Percentiles rank a stretch among this genome's conserved stretches.
These are phyloP conservation scores for Athelia psychrophila DNA, from an alignment of 1,284 basidiomycete species.

Conservation along the genomic window DNA sequence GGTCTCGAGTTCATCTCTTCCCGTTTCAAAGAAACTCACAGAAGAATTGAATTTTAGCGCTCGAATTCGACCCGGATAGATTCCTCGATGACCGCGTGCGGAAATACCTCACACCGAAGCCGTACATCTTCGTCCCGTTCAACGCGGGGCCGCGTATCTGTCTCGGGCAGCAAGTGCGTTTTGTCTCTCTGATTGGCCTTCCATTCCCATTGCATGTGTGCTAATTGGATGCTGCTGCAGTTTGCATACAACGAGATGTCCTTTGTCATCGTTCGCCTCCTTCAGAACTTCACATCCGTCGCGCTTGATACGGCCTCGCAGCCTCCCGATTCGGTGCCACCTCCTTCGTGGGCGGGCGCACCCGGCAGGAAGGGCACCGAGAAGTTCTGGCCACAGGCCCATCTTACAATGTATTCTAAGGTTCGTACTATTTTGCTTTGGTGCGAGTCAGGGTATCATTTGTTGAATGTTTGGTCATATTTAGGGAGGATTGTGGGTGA, in stretches of 20 bases:
- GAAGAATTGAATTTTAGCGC: conserved; percentile 15
- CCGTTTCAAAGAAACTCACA: background rate
- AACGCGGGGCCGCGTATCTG: conserved; percentile 28
- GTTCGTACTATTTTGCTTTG: too few relatives aligned
- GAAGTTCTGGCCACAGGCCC: conserved; percentile 46
- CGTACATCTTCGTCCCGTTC: conserved; percentile 35
- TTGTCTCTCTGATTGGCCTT: background rate
- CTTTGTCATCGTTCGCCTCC: conserved; percentile 36
- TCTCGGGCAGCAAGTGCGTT: conserved; percentile 22
- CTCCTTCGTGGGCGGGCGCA: conserved; percentile 39
- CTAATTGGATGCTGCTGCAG: conserved; percentile 18
- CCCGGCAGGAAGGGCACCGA: conserved; percentile 44
- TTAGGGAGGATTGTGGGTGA: too few relatives aligned
- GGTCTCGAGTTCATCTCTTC: background rate
- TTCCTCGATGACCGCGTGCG: conserved; percentile 36
- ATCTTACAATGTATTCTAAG: conserved; percentile 50
- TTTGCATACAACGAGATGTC: conserved; percentile 43
- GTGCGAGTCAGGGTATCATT: too few relatives aligned
- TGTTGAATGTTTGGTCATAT: too few relatives aligned
- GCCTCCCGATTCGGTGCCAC: conserved; percentile 41
- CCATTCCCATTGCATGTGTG: too few relatives aligned
- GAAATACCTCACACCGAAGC: conserved; percentile 33
- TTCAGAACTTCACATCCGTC: conserved; percentile 34
- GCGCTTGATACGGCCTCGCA: conserved; percentile 26
- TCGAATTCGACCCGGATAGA: conserved; percentile 44